Evolutionary conservation across 495 filamentous ascomycete genomes (phyloP), one percentile per base, ranked within the genome.

Genomic region (Extremus antarcticus): DNA sequence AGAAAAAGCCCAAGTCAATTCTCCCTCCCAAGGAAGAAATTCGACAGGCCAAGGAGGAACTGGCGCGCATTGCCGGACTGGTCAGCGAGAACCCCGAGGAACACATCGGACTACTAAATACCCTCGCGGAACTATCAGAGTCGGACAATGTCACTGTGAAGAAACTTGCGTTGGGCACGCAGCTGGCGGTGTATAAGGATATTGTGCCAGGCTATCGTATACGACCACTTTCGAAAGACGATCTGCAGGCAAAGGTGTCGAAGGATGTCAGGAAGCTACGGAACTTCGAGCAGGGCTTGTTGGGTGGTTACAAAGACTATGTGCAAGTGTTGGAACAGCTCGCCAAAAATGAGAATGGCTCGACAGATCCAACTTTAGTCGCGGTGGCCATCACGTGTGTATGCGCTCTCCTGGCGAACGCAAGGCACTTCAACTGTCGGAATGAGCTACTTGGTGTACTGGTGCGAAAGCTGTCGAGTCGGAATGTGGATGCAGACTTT

Each of bases 371-470:
- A 3, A 56, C 55, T 38, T 62, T 92, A 50, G 74, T 80, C 43
- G 83, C 73, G 51, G 74, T 94, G 15, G 92, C 92, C 1, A 85
- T 95, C 49, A 82, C 78, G 17, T 97, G 94, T 66, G 86, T 85
- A 8, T 91, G 87, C 65, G 82, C 73, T 25, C 76, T 97, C 17
- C 72, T 98, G 29, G 73, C 79, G 13, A 72, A 81, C 0, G 88
- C 95, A 3, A 87, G 92, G 11, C 94, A 98, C 71, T 98, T 98
- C 79, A 98, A 98, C 71, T 95, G 92, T 69, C 79, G 94, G 8
- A 75, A 74, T 25, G 94, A 97, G 25, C 72, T 98, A 24, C 68
- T 97, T 38, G 86, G 86, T 71, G 88, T 97, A 40, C 63, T 98
- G 29, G 80, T 95, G 32, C 82, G 84, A 59, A 90, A 90, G 51